Evolutionary conservation across 805 yeast species (phyloP), one percentile per base, ranked within the genome.

Genomic region (Candida mattraensis): DNA sequence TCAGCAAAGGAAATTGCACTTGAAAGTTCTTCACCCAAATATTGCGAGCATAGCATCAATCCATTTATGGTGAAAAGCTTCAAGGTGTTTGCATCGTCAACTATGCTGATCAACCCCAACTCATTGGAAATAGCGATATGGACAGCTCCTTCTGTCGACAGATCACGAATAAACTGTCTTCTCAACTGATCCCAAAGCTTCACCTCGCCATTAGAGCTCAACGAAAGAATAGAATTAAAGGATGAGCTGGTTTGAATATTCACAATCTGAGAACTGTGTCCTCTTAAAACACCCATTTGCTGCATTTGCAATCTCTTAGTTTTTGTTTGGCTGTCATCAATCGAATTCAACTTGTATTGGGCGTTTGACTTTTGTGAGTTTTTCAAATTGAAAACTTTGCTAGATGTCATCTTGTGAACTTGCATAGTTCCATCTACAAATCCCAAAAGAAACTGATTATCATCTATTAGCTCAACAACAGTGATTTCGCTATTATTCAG

Each of bases 151-250:
- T 14, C 41, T 5, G 54, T 41, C 24, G 29, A 28, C 10, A 54
- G 44, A 30, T 54, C 52, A 37, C 85, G 58, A 3, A 83, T 70
- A 27, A 71, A 67, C 33, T 69, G 69, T 33, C 65, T 66, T 19
- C 79, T 54, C 2, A 78, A 68, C 24, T 78, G 46, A 48, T 86
- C 87, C 91, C 95, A 86, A 4, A 79, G 44, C 13, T 69, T 68
- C 2, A 78, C 74, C 2, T 56, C 55, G 1, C 94, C 91, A 7
- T 54, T 61, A 0, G 36, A 47, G 51, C 83, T 87, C 16, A 76
- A 55, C 41, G 82, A 73, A 9, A 81, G 42, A 7, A 82, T 63
- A 3, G 72, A 54, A 35, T 80, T 78, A 51, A 68, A 81, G 26
- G 76, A 72, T 6, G 69, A 61, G 17, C 80, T 72, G 20, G 69